Percentiles rank a stretch among this genome's conserved stretches.
Evolutionary conservation across 768 basidiomycete species (phyloP).

Genomic region (Auriscalpium microsporum): DNA sequence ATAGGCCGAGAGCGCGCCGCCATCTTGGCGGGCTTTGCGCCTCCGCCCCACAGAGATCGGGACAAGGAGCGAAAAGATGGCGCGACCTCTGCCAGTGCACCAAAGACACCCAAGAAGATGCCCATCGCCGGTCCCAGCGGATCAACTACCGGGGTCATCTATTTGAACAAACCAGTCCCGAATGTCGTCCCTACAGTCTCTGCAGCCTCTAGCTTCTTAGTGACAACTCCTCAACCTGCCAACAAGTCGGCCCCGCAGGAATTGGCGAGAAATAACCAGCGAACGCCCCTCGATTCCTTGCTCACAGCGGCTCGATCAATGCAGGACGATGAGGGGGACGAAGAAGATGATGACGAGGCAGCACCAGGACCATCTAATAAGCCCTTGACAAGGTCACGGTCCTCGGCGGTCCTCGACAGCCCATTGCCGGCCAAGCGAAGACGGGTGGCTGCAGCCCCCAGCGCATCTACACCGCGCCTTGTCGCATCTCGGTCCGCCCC

Average conservation of each 20-base stretch:
- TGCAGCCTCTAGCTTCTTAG: constrained; percentile 15
- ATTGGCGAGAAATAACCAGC: constrained; percentile 22
- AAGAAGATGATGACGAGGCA: constrained; percentile 20
- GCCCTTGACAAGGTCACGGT: constrained; percentile 15
- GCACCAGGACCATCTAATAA: constrained; percentile 15
- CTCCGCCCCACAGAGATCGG: constrained; percentile 22
- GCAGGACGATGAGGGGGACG: constrained; percentile 25
- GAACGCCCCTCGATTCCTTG: constrained; percentile 50
- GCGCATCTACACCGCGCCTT: background rate
- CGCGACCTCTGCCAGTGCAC: constrained; percentile 7
- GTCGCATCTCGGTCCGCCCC: background rate
- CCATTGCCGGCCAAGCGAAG: constrained; percentile 32
- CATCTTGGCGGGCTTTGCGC: constrained; percentile 40
- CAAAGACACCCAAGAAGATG: constrained; percentile 11
- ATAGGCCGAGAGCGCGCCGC: constrained; percentile 54
- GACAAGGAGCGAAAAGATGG: constrained; percentile 28
- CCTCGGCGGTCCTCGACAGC: constrained; percentile 22
- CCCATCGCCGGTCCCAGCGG: constrained; percentile 7
- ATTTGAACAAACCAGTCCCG: constrained; percentile 12
- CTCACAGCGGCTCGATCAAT: constrained; percentile 44
- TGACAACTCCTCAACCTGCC: constrained; percentile 9
- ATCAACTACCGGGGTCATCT: constrained; percentile 10
- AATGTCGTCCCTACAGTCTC: constrained; percentile 3
- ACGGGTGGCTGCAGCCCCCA: constrained; percentile 15
- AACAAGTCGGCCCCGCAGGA: constrained; percentile 5